phyloP scores from a whole-genome alignment of 2,329 filamentous ascomycete species.

The Paraphaeosphaeria minitans region DNA sequence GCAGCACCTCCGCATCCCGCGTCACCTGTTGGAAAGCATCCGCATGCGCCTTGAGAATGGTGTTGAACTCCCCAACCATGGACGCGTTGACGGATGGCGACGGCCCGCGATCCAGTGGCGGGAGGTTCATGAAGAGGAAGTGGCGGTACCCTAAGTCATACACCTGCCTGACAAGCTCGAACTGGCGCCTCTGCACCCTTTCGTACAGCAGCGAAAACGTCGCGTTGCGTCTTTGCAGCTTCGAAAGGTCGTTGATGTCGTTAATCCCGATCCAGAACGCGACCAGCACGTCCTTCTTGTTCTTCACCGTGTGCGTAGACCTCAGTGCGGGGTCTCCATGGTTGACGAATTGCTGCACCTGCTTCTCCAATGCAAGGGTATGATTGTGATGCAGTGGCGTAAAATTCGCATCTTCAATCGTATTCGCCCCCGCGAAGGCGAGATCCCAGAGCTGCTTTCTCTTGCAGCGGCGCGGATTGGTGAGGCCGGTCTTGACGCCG shows the following conservation, averaged over 20 bases:
- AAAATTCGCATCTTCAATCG: conserved; percentile 47
- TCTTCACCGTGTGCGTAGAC: conserved; percentile 23
- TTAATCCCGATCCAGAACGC: conserved; percentile 63
- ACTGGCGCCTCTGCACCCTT: conserved; percentile 49
- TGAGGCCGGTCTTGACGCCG: conserved; percentile 52
- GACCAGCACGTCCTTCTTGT: conserved; percentile 51
- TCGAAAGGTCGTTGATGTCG: conserved; percentile 59
- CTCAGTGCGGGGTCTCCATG: conserved; percentile 53
- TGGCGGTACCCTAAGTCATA: conserved; percentile 52
- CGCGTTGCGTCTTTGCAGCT: conserved; percentile 44
- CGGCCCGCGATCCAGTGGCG: conserved; percentile 55
- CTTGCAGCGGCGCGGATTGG: conserved; percentile 51
- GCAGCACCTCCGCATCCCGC: conserved; percentile 43
- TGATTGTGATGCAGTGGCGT: conserved; percentile 59
- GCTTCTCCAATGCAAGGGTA: conserved; percentile 56
- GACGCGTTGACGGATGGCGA: conserved; percentile 53
- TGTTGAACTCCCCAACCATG: conserved; percentile 55
- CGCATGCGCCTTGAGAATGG: conserved; percentile 44
- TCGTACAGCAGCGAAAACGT: conserved; percentile 55
- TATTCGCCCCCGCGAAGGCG: conserved; percentile 60
- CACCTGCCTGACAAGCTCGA: conserved; percentile 49
- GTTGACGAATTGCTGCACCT: conserved; percentile 55
- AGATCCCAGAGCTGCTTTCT: conserved; percentile 60
- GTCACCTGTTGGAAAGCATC: conserved; percentile 41
- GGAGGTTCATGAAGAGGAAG: conserved; percentile 59